Base-by-base conservation (phyloP, 1,284 basidiomycete genomes). In the Sanghuangporus weigelae region DNA sequence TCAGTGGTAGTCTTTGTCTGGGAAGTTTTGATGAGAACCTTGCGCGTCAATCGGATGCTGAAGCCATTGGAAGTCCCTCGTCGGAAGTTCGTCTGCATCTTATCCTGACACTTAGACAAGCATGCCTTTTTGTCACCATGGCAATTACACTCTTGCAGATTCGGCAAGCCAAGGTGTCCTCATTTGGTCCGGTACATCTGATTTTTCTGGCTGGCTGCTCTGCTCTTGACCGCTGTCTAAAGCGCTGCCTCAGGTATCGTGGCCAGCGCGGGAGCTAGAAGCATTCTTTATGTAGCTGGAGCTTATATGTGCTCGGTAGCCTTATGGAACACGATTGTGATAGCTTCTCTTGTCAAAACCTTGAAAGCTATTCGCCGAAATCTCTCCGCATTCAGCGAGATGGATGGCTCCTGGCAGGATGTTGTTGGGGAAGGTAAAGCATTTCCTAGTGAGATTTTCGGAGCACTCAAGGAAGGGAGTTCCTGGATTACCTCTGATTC, bases 401-500 rank as follows among this genome's bases (percentile, higher is more conserved):
- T 78, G 10, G 69, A 74, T 5, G 81, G 86, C 58, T 74, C 78
- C 1, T 87, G 85, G 85, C 84, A 85, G 10, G 82, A 83, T 0
- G 76, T 78, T 26, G 5, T 19, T 31, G 75, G 75, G 65, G 71
- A 80, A 63, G 81, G 83, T 66, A 80, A 83, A 68, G 79, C 80
- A 67, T 86, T 89, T 68, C 78, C 80, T 16, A 84, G 84, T 0
- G 86, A 88, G 67, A 87, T 90, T 59, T 76, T 90, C 60, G 84
- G 89, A 65, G 85, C 76, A 7, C 77, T 89, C 61, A 83, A 84
- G 46, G 87, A 89, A 66, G 86, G 87, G 55, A 83, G 82, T 61
- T 89, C 88, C 16, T 90, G 89, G 88, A 83, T 90, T 64, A 88
- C 88, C 1, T 89, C 87, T 53, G 79, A 82, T 49, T 78, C 81